phyloP scores from a whole-genome alignment of 1,284 basidiomycete species.

The Meira nashicola region DNA sequence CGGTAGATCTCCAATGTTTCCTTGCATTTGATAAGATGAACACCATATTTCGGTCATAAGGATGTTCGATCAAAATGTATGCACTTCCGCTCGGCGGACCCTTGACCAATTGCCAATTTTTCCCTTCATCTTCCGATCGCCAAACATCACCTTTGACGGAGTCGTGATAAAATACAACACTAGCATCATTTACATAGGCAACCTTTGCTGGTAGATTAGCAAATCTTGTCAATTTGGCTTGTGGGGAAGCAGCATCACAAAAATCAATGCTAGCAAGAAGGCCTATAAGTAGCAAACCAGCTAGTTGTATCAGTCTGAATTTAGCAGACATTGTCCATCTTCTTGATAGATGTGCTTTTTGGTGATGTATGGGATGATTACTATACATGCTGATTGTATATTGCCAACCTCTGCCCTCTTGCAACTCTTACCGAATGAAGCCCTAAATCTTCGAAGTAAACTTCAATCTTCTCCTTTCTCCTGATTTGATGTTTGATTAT shows the following conservation, averaged over 20 bases:
- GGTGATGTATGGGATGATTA: no score
- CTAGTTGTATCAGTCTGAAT: no score
- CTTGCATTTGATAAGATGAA: slow-evolving; percentile 41
- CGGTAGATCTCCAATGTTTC: slow-evolving; percentile 43
- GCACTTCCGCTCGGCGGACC: slow-evolving; percentile 66
- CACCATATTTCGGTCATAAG: slow-evolving; percentile 63
- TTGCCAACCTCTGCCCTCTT: no score
- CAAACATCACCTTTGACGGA: slow-evolving; percentile 65
- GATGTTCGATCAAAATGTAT: slow-evolving; percentile 76
- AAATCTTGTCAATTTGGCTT: slow-evolving; percentile 37
- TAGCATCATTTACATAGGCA: slow-evolving; percentile 87
- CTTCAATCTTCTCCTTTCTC: no score
- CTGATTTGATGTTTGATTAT: no score
- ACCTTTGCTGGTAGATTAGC: slow-evolving; percentile 70
- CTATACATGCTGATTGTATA: no score
- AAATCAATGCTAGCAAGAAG: no score
- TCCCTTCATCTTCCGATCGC: slow-evolving; percentile 85
- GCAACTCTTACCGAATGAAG: no score
- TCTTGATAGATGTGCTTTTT: no score
- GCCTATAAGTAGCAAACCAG: no score
- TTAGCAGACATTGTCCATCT: no score
- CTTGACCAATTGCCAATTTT: slow-evolving; percentile 65
- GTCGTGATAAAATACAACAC: slow-evolving; percentile 80
- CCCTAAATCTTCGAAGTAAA: no score
- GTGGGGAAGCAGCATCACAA: neutral